Evolutionary conservation across 331 rosid species (phyloP).

Genomic region (Saraca asoca): DNA sequence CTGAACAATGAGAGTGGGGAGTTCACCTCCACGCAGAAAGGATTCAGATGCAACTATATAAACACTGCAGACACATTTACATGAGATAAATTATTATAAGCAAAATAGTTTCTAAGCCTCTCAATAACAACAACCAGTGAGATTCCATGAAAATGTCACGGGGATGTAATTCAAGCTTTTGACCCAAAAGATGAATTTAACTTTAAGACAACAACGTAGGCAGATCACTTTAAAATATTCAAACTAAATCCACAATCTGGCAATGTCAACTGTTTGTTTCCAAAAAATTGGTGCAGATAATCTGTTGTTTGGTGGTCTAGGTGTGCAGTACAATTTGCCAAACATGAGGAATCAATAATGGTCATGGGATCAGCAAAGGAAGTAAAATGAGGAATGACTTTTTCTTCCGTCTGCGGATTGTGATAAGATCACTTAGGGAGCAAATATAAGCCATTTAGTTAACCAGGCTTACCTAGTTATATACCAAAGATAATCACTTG

Average conservation of each 20-base stretch:
- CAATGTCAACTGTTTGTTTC: constrained; percentile 7
- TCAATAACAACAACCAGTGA: constrained; percentile 15
- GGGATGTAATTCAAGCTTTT: constrained; percentile 11
- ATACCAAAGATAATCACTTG: constrained; percentile 95
- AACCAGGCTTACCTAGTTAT: constrained; percentile 72
- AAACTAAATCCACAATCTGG: constrained; percentile 6
- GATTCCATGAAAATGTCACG: constrained; percentile 22
- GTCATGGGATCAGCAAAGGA: constrained; percentile 5
- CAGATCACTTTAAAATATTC: not conserved
- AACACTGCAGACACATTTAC: constrained; percentile 54
- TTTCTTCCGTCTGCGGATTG: constrained; percentile 13
- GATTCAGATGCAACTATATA: constrained; percentile 80
- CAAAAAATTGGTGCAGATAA: constrained; percentile 21
- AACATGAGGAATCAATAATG: constrained; percentile 21
- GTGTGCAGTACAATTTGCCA: constrained; percentile 1
- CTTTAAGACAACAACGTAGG: constrained; percentile 2
- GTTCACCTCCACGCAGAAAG: constrained; percentile 83
- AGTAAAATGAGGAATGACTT: not conserved
- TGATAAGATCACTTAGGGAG: constrained; percentile 14
- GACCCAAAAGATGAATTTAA: not conserved
- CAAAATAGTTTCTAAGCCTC: constrained; percentile 4
- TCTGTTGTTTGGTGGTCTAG: constrained; percentile 11
- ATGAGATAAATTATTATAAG: constrained; percentile 29
- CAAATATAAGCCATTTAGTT: constrained; percentile 29
- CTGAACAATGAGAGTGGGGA: constrained; percentile 83